Evolutionary conservation across 2,329 filamentous ascomycete genomes (phyloP).

Genomic region (Herpotrichia juniperi): DNA sequence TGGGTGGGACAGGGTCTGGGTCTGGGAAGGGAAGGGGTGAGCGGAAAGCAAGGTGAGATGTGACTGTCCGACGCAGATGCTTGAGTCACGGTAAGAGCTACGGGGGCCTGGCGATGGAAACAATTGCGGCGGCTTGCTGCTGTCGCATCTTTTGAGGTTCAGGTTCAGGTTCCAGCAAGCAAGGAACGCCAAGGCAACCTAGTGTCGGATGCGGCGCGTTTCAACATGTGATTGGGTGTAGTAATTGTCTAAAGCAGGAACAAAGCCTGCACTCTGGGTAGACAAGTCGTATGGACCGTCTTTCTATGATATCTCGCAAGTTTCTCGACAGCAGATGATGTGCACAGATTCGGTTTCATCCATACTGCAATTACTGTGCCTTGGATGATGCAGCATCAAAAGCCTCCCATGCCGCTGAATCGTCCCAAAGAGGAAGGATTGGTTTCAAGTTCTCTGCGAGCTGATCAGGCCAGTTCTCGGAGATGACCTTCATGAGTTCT

Average conservation of each 20-base stretch:
- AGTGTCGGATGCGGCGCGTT: conserved; percentile 3
- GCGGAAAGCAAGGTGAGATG: background rate
- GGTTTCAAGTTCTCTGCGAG: conserved; percentile 58
- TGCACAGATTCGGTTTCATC: background rate
- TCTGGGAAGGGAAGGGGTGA: background rate
- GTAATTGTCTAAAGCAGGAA: too few relatives aligned
- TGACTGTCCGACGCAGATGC: background rate
- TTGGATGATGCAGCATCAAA: conserved; percentile 18
- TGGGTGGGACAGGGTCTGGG: background rate
- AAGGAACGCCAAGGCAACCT: conserved; percentile 9
- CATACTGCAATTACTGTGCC: background rate
- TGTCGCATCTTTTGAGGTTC: conserved; percentile 3
- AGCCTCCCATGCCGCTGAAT: conserved; percentile 40
- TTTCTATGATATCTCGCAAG: too few relatives aligned
- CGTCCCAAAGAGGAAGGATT: conserved; percentile 61
- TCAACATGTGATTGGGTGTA: background rate
- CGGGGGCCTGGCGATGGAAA: background rate
- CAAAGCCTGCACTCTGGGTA: too few relatives aligned
- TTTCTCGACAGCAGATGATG: background rate
- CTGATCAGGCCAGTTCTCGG: conserved; percentile 60
- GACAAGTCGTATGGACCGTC: background rate
- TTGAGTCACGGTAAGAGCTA: conserved; percentile 1
- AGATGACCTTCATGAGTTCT: conserved; percentile 59
- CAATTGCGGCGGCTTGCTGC: conserved; percentile 3
- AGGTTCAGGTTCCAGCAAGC: background rate